Conservation (phyloP, 345 rosid genomes). For the Lagerstroemia speciosa region DNA sequence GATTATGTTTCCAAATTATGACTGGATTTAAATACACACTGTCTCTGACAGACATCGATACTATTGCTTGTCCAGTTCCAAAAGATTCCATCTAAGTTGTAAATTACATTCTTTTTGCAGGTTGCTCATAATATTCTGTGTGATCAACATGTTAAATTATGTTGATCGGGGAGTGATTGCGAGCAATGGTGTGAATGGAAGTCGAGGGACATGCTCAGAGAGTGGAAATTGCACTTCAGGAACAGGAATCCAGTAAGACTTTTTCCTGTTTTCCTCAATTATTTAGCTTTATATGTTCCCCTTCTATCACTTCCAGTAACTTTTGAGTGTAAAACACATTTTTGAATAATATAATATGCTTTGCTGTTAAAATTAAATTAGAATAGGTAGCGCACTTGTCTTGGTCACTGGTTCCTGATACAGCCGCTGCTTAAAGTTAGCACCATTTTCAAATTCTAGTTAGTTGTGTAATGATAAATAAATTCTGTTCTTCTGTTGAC, state of each 20-base stretch:
- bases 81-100: neutral
- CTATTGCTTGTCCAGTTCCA: neutral
- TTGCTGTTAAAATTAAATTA: neutral
- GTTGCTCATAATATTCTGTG: slow-evolving; percentile 67
- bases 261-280: neutral
- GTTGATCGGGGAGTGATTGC: slow-evolving; percentile 95
- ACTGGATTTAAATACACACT: neutral
- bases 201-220: slow-evolving; percentile 43
- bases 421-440: neutral
- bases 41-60: too few relatives aligned
- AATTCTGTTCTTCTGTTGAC: neutral
- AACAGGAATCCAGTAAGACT: slow-evolving; percentile 78
- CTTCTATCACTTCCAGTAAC: neutral
- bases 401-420: neutral
- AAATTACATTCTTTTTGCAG: slow-evolving; percentile 24
- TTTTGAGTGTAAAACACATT: neutral
- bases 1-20: neutral
- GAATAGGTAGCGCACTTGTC: neutral
- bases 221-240: slow-evolving; percentile 60
- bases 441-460: neutral
- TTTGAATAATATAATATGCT: too few relatives aligned
- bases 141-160: slow-evolving; percentile 71
- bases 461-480: neutral
- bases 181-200: slow-evolving; percentile 93
- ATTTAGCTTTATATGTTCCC: neutral